phyloP scores from a whole-genome alignment of 2,329 filamentous ascomycete genomes.

The Leptographium procerum region DNA sequence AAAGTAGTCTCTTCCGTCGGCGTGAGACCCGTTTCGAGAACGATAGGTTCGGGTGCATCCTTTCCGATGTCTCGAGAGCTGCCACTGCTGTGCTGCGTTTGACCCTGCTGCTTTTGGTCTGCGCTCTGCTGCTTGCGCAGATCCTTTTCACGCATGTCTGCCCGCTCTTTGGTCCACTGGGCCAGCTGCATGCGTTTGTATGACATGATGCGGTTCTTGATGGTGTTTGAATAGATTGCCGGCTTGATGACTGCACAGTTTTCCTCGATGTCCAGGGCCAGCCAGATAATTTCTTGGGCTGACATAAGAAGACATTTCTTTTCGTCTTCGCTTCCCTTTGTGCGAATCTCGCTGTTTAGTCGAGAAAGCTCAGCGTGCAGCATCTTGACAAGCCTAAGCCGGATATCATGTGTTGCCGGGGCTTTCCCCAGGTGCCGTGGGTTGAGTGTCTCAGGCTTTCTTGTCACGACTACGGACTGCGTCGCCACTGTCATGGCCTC shows the following conservation, averaged over 20 bases:
- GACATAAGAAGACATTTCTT: slow-evolving; percentile 44
- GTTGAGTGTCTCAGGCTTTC: slow-evolving; percentile 46
- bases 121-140: neutral
- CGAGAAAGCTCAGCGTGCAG: slow-evolving; percentile 55
- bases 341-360: slow-evolving; percentile 52
- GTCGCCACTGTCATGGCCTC: neutral
- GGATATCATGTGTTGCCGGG: slow-evolving; percentile 45
- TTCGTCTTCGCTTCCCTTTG: slow-evolving; percentile 36
- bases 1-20: slow-evolving; percentile 56
- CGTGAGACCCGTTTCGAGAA: slow-evolving; percentile 58
- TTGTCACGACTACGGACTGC: slow-evolving; percentile 6
- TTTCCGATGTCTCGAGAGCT: neutral
- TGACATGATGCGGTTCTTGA: slow-evolving; percentile 68
- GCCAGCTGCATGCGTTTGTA: slow-evolving; percentile 63
- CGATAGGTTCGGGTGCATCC: neutral
- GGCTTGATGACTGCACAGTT: slow-evolving; percentile 54
- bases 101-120: neutral
- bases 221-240: slow-evolving; percentile 67
- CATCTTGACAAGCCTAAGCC: slow-evolving; percentile 46
- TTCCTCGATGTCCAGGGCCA: slow-evolving; percentile 69
- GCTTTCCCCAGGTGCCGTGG: slow-evolving; percentile 51
- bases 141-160: slow-evolving; percentile 19
- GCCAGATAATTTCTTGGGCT: slow-evolving; percentile 55
- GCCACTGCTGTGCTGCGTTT: neutral
- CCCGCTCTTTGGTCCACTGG: slow-evolving; percentile 58